Conservation (phyloP, 352 stramenopile species). For the Thalassiosira mediterranea region DNA sequence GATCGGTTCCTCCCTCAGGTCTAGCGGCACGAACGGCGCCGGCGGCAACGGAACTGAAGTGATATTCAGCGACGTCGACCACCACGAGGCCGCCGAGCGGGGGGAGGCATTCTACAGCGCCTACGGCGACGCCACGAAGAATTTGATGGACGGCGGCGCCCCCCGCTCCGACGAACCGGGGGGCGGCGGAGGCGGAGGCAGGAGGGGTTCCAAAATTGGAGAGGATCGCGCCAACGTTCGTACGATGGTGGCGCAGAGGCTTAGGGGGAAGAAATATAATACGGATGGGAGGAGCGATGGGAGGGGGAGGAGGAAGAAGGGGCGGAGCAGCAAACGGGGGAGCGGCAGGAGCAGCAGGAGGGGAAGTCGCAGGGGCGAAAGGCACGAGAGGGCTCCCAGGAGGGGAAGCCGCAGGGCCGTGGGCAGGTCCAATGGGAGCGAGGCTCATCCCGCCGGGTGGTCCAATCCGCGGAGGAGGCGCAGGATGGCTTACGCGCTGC, state of each 20-base stretch:
- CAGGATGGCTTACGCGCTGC: constrained; percentile 3
- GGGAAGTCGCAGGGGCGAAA: not conserved
- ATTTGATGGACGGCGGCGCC: not conserved
- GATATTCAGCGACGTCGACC: too few species aligned
- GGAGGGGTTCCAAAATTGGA: not conserved
- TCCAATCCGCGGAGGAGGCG: constrained; percentile 14
- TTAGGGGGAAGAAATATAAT: constrained; percentile 6
- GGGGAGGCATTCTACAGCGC: too few species aligned
- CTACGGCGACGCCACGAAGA: too few species aligned
- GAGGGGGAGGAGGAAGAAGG: constrained; percentile 2
- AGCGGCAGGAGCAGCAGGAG: not conserved
- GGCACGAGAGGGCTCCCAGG: not conserved
- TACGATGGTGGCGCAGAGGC: constrained; percentile 22
- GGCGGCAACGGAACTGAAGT: too few species aligned
- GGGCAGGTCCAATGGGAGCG: constrained; percentile 3
- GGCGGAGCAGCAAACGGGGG: not conserved
- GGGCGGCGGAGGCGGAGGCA: not conserved
- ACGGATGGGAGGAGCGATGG: not conserved
- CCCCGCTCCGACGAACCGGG: too few species aligned
- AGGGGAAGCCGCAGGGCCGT: not conserved
- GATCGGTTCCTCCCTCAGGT: too few species aligned
- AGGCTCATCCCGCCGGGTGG: constrained; percentile 8
- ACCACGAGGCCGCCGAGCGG: too few species aligned
- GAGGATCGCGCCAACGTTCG: constrained; percentile 22
- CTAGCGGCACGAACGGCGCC: too few species aligned